Evolutionary conservation across 1,284 basidiomycete genomes (phyloP), one percentile per base, ranked within the genome.

Genomic region (Cryptococcus depauperatus): DNA sequence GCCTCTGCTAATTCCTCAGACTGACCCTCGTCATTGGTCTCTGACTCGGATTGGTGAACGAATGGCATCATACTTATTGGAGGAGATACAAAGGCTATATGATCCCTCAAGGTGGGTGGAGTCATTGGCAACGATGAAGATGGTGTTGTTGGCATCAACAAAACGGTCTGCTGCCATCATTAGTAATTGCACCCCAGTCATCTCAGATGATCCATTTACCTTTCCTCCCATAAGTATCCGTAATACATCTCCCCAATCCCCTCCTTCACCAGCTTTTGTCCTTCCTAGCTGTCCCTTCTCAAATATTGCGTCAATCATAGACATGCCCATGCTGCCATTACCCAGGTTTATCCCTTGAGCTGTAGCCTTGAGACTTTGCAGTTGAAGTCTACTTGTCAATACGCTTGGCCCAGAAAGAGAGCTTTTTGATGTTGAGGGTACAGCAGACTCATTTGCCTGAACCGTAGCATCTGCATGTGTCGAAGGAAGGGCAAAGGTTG

Each of bases 211-310:
- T 4, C 19, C 16, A n/a, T 73, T 35, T 46, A 84, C 85, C 78
- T 85, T 85, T 26, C 81, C 81, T 18, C 74, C 75, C 1, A 79
- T 78, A 43, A 89, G 61, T 1, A 79, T 74, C 51, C 68, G 74
- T 79, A 85, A 84, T 13, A 87, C 73, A 21, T 86, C 83, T 27
- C 76, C 73, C 87, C 88, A 90, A 39, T 86, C 84, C 8, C 72
- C 60, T 11, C 69, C 70, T 39, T 74, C 62, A 7, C 52, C 81
- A 30, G 74, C 70, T 81, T 85, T 87, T 26, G 82, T 81, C 21
- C 71, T 57, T 13, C 68, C 70, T 23, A 72, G 71, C 50, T 83
- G 80, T 2, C 76, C 77, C 52, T 84, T 82, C 18, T 75, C 74
- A 4, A 83, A 77, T 19, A 92, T 73, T 51, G 79, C 80, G 68